These are phyloP conservation scores for Petunia secreta DNA, from an alignment of 257 asterid genomes.

Conservation along the genomic window DNA sequence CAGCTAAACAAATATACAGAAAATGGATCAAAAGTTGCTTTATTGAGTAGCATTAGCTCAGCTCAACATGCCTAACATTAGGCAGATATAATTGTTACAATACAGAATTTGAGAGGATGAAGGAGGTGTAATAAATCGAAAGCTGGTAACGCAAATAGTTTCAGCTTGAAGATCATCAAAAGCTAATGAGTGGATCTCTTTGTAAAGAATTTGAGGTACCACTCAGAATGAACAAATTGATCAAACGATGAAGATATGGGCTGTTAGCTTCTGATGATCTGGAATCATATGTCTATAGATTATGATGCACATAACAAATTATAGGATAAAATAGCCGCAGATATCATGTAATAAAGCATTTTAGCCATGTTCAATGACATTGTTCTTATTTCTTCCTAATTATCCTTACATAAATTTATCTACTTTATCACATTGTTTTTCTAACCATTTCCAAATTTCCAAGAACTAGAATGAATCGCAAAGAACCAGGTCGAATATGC, in stretches of 20 bases:
- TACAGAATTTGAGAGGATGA: no score
- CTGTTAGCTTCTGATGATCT: slow-evolving; percentile 22
- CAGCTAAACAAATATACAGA: slow-evolving; percentile 1
- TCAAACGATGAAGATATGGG: background rate
- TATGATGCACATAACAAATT: slow-evolving; percentile 22
- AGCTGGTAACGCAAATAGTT: background rate
- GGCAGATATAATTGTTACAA: slow-evolving; percentile 8
- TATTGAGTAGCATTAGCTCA: background rate
- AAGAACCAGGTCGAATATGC: no score
- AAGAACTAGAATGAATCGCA: background rate
- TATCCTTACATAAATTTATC: background rate
- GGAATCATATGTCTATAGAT: slow-evolving; percentile 22
- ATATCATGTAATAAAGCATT: slow-evolving; percentile 12
- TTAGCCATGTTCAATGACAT: slow-evolving; percentile 5
- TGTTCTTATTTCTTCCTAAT: background rate
- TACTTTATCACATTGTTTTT: background rate
- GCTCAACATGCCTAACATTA: slow-evolving; percentile 18
- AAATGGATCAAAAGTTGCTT: slow-evolving; percentile 12
- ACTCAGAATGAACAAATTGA: slow-evolving; percentile 4
- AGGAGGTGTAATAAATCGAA: no score
- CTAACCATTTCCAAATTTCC: background rate
- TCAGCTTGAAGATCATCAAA: slow-evolving; percentile 11
- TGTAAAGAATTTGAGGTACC: slow-evolving; percentile 10
- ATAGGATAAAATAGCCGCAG: slow-evolving; percentile 7
- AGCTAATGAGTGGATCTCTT: slow-evolving; percentile 21